Conservation (phyloP, 1,284 basidiomycete genomes). For the Papiliotrema laurentii region DNA sequence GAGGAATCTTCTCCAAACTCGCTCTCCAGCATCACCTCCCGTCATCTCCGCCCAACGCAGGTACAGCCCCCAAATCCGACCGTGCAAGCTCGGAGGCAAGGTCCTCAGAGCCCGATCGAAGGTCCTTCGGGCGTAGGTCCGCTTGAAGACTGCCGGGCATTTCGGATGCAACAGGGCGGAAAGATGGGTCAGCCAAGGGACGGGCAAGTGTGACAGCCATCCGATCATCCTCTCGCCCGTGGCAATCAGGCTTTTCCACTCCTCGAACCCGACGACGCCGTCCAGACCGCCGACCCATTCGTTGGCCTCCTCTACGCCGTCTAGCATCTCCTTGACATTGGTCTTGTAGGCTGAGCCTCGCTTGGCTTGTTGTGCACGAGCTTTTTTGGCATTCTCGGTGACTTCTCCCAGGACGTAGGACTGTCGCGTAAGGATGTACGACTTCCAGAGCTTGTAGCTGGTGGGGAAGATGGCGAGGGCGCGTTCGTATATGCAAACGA, state of each 20-base stretch:
- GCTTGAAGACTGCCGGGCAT: slow-evolving; percentile 77
- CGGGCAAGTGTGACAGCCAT: slow-evolving; percentile 82
- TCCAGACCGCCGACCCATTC: slow-evolving; percentile 85
- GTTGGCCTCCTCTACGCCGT: slow-evolving; percentile 76
- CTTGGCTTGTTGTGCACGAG: slow-evolving; percentile 58
- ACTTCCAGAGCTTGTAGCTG: slow-evolving; percentile 92
- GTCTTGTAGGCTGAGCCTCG: slow-evolving; percentile 70
- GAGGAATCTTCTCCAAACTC: slow-evolving; percentile 87
- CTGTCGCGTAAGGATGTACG: slow-evolving; percentile 80
- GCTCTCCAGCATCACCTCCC: slow-evolving; percentile 78
- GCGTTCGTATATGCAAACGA: slow-evolving; percentile 88
- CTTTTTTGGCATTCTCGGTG: slow-evolving; percentile 42
- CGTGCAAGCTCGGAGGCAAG: slow-evolving; percentile 89
- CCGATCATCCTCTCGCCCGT: slow-evolving; percentile 87
- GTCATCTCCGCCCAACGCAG: slow-evolving; percentile 86
- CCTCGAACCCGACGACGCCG: slow-evolving; percentile 82
- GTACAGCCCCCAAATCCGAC: slow-evolving; percentile 89
- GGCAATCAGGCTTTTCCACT: slow-evolving; percentile 87
- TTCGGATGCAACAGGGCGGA: slow-evolving; percentile 84
- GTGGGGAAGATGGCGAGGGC: slow-evolving; percentile 82
- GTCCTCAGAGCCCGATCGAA: slow-evolving; percentile 94
- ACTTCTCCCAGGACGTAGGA: slow-evolving; percentile 76
- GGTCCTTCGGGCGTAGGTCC: slow-evolving; percentile 86
- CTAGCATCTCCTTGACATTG: slow-evolving; percentile 81
- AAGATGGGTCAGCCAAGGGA: slow-evolving; percentile 89